Evolutionary conservation across 495 filamentous ascomycete genomes (phyloP).

Genomic region (Apiosordaria backusii): DNA sequence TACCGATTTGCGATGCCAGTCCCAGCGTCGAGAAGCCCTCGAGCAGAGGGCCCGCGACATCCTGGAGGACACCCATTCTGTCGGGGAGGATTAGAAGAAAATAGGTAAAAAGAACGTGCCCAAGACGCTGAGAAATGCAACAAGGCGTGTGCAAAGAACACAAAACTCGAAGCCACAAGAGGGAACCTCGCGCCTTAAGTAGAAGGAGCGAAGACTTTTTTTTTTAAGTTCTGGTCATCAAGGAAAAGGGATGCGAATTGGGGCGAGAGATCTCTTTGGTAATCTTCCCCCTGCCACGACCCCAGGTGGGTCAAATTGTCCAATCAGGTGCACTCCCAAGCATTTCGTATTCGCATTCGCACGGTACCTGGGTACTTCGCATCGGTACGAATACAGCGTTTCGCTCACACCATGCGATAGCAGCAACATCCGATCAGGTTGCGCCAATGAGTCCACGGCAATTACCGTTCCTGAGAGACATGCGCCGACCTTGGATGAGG

Average conservation of each 20-base stretch:
- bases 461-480: conserved; percentile 5
- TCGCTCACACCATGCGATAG: conserved; percentile 23
- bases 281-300: neutral
- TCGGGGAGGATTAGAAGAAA: neutral
- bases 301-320: too few species aligned
- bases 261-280: neutral
- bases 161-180: neutral
- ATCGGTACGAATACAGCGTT: neutral
- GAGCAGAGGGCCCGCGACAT: conserved; percentile 42
- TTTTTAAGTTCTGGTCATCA: neutral
- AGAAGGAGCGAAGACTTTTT: neutral
- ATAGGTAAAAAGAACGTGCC: conserved; percentile 4
- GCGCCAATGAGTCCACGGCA: conserved; percentile 15
- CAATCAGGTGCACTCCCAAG: conserved; percentile 20
- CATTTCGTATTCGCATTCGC: conserved; percentile 34
- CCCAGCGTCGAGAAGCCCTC: conserved; percentile 43
- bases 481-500: neutral
- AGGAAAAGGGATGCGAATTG: conserved; percentile 7
- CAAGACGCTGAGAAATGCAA: neutral
- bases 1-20: conserved; percentile 44
- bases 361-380: conserved; percentile 10
- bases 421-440: conserved; percentile 12
- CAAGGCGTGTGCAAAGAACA: neutral
- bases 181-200: conserved; percentile 6
- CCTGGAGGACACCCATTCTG: conserved; percentile 52